phyloP scores from a whole-genome alignment of 495 filamentous ascomycete genomes.

The Amphirosellinia nigrospora region DNA sequence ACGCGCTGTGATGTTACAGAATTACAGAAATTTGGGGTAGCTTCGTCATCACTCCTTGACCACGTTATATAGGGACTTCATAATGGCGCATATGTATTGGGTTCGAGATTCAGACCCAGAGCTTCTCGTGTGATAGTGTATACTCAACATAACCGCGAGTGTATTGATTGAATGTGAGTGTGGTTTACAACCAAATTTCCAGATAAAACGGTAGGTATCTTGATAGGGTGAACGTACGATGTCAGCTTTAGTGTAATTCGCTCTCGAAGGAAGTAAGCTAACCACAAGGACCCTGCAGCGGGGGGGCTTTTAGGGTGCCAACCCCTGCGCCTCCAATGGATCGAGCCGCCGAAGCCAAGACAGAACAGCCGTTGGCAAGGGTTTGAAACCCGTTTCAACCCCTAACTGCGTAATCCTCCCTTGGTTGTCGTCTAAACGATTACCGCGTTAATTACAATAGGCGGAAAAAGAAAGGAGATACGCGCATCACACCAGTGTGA shows the following conservation, averaged over 20 bases:
- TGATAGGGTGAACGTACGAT: background rate
- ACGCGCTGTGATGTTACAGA: conserved; percentile 22
- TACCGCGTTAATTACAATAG: background rate
- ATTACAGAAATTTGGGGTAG: background rate
- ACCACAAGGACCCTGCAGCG: background rate
- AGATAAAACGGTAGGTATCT: background rate
- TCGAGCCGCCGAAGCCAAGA: conserved; percentile 2
- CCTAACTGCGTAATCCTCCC: background rate
- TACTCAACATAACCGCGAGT: background rate
- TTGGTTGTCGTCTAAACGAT: background rate
- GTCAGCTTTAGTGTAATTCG: background rate
- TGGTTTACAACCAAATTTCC: background rate
- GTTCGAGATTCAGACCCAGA: background rate
- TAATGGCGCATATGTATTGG: background rate
- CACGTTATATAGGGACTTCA: background rate
- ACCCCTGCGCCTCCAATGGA: conserved; percentile 9
- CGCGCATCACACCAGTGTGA: background rate
- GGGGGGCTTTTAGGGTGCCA: background rate
- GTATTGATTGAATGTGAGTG: background rate
- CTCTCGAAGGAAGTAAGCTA: background rate
- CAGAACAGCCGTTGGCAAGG: conserved; percentile 13
- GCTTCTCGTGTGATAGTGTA: background rate
- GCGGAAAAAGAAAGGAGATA: background rate
- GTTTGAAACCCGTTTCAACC: conserved; percentile 20
- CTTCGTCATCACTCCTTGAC: conserved; percentile 5